These are phyloP conservation scores for Gilbertella persicaria DNA, from an alignment of 371 early-diverging fungal genomes.

Conservation along the genomic window DNA sequence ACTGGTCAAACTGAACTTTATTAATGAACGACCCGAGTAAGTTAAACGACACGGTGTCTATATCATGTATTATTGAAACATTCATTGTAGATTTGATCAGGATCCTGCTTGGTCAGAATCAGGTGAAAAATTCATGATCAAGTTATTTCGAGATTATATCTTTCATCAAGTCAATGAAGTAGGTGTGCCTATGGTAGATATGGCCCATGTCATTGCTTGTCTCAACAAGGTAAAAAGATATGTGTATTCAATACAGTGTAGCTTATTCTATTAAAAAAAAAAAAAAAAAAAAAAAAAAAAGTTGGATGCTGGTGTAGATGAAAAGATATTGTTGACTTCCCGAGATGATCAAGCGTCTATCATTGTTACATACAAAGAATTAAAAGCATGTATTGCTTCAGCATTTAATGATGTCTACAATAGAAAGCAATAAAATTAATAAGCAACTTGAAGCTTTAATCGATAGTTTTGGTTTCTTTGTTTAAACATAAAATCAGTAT, in stretches of 20 bases:
- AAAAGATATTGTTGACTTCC: slow-evolving; percentile 89
- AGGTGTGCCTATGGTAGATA: slow-evolving; percentile 84
- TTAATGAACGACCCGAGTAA: slow-evolving; percentile 94
- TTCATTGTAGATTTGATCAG: slow-evolving; percentile 65
- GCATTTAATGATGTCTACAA: slow-evolving; percentile 75
- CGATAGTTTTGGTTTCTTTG: slow-evolving; percentile 19
- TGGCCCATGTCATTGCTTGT: slow-evolving; percentile 91
- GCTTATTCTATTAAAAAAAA: neutral
- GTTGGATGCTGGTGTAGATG: slow-evolving; percentile 93
- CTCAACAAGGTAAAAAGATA: slow-evolving; percentile 82
- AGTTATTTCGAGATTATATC: slow-evolving; percentile 94
- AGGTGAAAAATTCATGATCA: slow-evolving; percentile 93
- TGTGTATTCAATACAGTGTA: neutral
- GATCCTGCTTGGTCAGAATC: slow-evolving; percentile 96
- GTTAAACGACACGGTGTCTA: slow-evolving; percentile 9
- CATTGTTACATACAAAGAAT: slow-evolving; percentile 88
- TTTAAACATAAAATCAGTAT: slow-evolving; percentile 28
- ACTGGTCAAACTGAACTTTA: slow-evolving; percentile 86
- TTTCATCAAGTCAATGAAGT: slow-evolving; percentile 94
- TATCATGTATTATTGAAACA: neutral
- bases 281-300: too few relatives aligned
- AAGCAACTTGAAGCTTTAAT: slow-evolving; percentile 36
- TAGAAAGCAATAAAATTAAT: slow-evolving; percentile 21
- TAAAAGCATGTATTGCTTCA: slow-evolving; percentile 84
- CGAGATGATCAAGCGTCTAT: slow-evolving; percentile 94